Base-by-base conservation (phyloP, 371 early-diverging fungal genomes). In the Zopfochytrium polystomum region DNA sequence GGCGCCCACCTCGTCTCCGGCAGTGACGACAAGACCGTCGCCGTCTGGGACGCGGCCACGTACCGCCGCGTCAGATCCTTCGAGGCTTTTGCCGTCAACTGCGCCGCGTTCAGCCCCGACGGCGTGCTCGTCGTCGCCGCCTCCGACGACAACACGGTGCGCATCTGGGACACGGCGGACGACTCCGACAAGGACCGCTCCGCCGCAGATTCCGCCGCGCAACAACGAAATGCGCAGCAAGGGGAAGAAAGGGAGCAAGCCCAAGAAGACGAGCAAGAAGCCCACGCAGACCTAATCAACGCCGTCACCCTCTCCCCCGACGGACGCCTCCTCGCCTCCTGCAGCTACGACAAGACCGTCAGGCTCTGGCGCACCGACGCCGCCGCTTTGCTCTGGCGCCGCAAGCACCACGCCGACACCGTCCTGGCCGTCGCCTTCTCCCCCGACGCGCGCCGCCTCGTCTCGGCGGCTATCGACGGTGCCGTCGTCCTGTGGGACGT, bases 1-100 rank as follows among this genome's bases (percentile, higher is more conserved):
- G n/a, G n/a, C n/a, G 26, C 38, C 9, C 45, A 26, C 15, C 42
- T 61, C 22, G 44, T 61, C 11, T 52, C 61, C 9, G 61, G 54
- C 2, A 31, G 32, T 26, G 26, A 30, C 20, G 61, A 61, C 46
- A 48, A 48, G 18, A 55, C 61, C 11, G 34, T 52, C 22, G 42
- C 30, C n/a, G 44, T 61, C 9, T 61, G 61, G 61, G 32, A 53
- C 22, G 53, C n/a, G n/a, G n/a, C n/a, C n/a, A n/a, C n/a, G n/a
- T n/a, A n/a, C n/a, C n/a, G n/a, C n/a, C n/a, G n/a, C n/a, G n/a
- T n/a, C n/a, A n/a, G n/a, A n/a, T n/a, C n/a, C n/a, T n/a, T n/a
- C n/a, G n/a, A n/a, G n/a, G n/a, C n/a, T n/a, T n/a, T n/a, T n/a
- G n/a, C n/a, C n/a, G n/a, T n/a, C n/a, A n/a, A n/a, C n/a, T n/a